A percentile compares a stretch with the other conserved stretches of the same genome.
Conservation (phyloP, 257 asterid species). For the Nicotiana paniculata region DNA sequence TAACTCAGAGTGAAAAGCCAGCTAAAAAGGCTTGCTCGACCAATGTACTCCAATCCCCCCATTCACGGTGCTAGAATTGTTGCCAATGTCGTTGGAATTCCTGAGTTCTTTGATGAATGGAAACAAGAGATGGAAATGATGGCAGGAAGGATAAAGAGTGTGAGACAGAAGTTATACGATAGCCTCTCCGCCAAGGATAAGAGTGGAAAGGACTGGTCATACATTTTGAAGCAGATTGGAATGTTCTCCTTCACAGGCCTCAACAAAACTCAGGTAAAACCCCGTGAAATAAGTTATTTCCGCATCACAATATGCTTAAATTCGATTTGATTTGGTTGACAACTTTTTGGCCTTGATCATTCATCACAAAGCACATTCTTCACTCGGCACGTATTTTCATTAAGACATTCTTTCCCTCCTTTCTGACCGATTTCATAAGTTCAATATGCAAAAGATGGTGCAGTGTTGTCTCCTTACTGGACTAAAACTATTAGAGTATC, state of each 20-base stretch:
- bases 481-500: not conserved
- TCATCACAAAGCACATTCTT: not conserved
- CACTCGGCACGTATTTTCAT: not conserved
- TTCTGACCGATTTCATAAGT: not conserved
- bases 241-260: conserved; percentile 97
- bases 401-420: not conserved
- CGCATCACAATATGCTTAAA: not conserved
- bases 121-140: conserved; percentile 86
- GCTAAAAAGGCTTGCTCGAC: conserved; percentile 86
- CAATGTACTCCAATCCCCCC: conserved; percentile 98
- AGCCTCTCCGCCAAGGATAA: conserved; percentile 56
- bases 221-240: conserved; percentile 81
- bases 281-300: not conserved
- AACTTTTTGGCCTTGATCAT: not conserved
- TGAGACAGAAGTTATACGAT: conserved; percentile 65
- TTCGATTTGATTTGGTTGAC: not conserved
- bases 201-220: conserved; percentile 94
- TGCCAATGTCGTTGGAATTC: conserved; percentile 77
- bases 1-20: conserved; percentile 79
- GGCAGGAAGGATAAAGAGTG: conserved; percentile 95
- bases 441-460: not conserved
- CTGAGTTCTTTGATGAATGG: conserved; percentile 80
- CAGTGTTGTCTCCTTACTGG: not conserved
- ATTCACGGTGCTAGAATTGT: conserved; percentile 92
- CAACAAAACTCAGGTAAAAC: conserved; percentile 75